Conservation (phyloP, 441 rosid species). For the Daphne laureola region DNA sequence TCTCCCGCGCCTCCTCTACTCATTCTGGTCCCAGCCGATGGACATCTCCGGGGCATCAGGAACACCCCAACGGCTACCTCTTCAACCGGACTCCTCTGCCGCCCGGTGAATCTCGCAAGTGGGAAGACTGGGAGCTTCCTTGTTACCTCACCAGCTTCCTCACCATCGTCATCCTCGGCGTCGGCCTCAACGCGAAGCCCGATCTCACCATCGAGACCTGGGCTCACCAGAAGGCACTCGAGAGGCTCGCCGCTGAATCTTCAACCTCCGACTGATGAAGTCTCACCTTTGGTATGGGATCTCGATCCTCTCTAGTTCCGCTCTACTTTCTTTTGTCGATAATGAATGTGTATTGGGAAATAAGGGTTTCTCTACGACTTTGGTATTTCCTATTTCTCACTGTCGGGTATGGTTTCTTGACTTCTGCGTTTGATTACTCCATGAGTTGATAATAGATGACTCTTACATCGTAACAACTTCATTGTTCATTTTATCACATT, state of each 20-base stretch:
- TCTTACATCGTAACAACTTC: too few species aligned
- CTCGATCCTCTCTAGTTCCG: not conserved
- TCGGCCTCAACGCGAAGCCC: constrained; percentile 90
- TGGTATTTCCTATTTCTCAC: too few species aligned
- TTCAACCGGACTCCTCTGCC: constrained; percentile 65
- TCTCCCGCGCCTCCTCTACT: constrained; percentile 37
- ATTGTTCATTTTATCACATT: too few species aligned
- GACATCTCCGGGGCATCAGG: constrained; percentile 74
- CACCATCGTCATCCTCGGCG: constrained; percentile 82
- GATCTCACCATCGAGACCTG: constrained; percentile 93
- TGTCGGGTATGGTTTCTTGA: too few species aligned
- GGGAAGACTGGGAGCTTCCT: constrained; percentile 98
- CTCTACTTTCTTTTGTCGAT: constrained; percentile 7
- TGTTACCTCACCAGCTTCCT: constrained; percentile 93
- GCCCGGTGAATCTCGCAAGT: constrained; percentile 77
- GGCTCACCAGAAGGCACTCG: constrained; percentile 91
- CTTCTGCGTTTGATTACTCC: too few species aligned
- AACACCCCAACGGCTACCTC: constrained; percentile 67
- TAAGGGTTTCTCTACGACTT: not conserved
- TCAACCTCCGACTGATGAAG: constrained; percentile 16
- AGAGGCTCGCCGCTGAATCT: constrained; percentile 30
- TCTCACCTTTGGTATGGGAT: not conserved
- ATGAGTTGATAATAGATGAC: too few species aligned
- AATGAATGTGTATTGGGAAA: constrained; percentile 12
- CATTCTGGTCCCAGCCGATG: constrained; percentile 61